A percentile compares a stretch with the other conserved stretches of the same genome.
Conservation (phyloP, 1,139 yeast species). For the Wickerhamomyces sp. region DNA sequence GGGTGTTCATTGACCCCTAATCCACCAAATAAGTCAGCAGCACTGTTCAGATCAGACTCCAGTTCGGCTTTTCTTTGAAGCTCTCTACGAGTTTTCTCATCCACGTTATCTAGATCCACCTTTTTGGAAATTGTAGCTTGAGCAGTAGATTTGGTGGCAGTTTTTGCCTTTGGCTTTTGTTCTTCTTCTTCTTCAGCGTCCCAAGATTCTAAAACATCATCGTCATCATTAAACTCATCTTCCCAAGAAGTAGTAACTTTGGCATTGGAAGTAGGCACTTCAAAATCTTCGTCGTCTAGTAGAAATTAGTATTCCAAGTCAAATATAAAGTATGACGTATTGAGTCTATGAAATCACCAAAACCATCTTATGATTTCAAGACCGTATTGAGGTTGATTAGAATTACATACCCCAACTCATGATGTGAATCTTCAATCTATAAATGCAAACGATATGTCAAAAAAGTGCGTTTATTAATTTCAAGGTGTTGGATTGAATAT, state of each 20-base stretch:
- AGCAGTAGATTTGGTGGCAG: constrained; percentile 27
- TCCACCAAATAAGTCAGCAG: constrained; percentile 87
- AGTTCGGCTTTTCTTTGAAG: constrained; percentile 74
- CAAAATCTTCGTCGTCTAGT: constrained; percentile 90
- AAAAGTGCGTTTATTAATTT: no score
- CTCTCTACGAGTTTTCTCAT: constrained; percentile 64
- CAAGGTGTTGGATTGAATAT: no score
- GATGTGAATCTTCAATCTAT: no score
- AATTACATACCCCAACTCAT: no score
- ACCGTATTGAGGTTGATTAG: no score
- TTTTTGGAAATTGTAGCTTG: constrained; percentile 29
- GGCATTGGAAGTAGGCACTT: constrained; percentile 50
- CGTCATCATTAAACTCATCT: constrained; percentile 64
- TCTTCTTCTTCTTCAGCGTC: constrained; percentile 62
- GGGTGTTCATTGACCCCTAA: constrained; percentile 78
- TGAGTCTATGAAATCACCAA: no score
- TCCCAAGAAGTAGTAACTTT: constrained; percentile 74
- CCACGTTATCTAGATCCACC: constrained; percentile 58
- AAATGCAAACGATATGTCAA: no score
- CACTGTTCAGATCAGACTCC: constrained; percentile 83
- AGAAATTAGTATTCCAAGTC: no score
- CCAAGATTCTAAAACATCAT: constrained; percentile 81
- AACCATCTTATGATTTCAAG: no score
- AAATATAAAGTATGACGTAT: no score
- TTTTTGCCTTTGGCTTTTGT: constrained; percentile 28